Percentiles rank a stretch among this genome's conserved stretches.
Conservation (phyloP, 2,329 filamentous ascomycete genomes). For the Fusarium sambucinum region DNA sequence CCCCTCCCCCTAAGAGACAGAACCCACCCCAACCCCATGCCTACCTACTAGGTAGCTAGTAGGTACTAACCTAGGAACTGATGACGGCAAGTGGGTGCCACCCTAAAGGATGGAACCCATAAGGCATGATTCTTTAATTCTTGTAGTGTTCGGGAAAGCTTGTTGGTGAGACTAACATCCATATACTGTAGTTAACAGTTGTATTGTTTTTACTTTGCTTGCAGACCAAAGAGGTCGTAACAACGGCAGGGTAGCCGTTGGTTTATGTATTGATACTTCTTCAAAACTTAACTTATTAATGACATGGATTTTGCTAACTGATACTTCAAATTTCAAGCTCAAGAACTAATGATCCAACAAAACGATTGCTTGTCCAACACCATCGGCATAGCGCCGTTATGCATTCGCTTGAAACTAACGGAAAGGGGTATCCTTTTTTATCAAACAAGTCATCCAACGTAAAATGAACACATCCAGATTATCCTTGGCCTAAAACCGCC, state of each 20-base stretch:
- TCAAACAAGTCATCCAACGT: slow-evolving; percentile 40
- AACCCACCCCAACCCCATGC: slow-evolving; percentile 4
- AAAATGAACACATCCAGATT: slow-evolving; percentile 32
- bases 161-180: background rate
- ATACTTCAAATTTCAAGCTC: background rate
- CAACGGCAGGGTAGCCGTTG: background rate
- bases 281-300: background rate
- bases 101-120: background rate
- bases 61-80: background rate
- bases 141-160: background rate
- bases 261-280: background rate
- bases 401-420: slow-evolving; percentile 35
- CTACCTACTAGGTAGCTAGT: too few relatives aligned
- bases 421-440: slow-evolving; percentile 46
- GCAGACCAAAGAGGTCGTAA: background rate
- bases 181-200: too few relatives aligned
- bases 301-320: background rate
- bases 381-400: slow-evolving; percentile 33
- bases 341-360: slow-evolving; percentile 1
- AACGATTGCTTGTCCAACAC: slow-evolving; percentile 39
- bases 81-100: slow-evolving; percentile 15
- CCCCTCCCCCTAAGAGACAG: background rate
- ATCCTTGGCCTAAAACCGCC: slow-evolving; percentile 9
- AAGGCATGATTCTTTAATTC: background rate
- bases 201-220: background rate